Conservation (phyloP, 148 eudicot genomes). For the Silene uniflora region DNA sequence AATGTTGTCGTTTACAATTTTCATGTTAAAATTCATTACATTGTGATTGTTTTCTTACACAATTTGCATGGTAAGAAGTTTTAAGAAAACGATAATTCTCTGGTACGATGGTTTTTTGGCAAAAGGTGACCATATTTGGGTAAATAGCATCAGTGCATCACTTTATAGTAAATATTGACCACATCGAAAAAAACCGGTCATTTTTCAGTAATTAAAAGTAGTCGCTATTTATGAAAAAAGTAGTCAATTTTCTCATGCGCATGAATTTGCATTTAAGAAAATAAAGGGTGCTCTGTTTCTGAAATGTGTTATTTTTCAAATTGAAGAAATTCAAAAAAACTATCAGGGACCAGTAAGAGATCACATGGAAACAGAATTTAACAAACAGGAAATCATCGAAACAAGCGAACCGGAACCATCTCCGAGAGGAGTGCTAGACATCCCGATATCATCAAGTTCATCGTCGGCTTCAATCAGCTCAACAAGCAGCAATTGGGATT, state of each 20-base stretch:
- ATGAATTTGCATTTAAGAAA: background rate
- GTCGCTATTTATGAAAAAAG: too few relatives aligned
- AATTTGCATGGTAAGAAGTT: slow-evolving; percentile 3
- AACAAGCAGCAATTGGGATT: slow-evolving; percentile 31
- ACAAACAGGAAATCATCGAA: slow-evolving; percentile 11
- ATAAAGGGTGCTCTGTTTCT: slow-evolving; percentile 23
- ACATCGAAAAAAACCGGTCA: too few relatives aligned
- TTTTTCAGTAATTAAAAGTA: too few relatives aligned
- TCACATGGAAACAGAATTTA: background rate
- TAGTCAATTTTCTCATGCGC: too few relatives aligned
- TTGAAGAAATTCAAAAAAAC: slow-evolving; percentile 21
- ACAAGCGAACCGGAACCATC: slow-evolving; percentile 34
- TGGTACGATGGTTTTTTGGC: too few relatives aligned
- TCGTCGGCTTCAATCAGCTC: slow-evolving; percentile 38
- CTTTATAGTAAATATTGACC: too few relatives aligned
- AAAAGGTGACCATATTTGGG: too few relatives aligned
- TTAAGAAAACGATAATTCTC: too few relatives aligned
- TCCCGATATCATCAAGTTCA: slow-evolving; percentile 30
- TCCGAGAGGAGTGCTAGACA: slow-evolving; percentile 77
- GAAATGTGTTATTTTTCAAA: background rate
- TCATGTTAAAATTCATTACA: background rate
- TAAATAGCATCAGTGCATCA: too few relatives aligned
- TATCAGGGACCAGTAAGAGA: slow-evolving; percentile 30
- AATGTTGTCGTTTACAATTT: background rate
- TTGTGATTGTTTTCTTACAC: background rate